These are phyloP conservation scores for Coemansia sp. DNA, from an alignment of 192 early-diverging fungal species.

Conservation along the genomic window DNA sequence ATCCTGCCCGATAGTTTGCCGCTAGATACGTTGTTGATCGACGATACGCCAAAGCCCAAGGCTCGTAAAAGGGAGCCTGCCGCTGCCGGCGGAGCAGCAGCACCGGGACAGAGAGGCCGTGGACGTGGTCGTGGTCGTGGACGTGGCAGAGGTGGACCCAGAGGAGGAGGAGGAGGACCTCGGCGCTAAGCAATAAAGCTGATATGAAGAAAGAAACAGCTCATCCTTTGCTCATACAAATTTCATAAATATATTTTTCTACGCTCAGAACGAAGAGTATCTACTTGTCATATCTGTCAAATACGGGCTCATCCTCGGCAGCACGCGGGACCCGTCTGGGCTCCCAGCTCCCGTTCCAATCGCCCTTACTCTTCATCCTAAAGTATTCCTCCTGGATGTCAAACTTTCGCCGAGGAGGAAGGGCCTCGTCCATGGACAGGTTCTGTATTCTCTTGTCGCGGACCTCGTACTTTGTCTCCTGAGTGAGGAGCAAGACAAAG, in stretches of 20 bases:
- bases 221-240: constrained; percentile 10
- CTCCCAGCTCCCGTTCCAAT: constrained; percentile 55
- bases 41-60: constrained; percentile 94
- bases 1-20: constrained; percentile 96
- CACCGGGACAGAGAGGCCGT: constrained; percentile 50
- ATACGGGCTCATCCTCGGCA: constrained; percentile 55
- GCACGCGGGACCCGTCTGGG: constrained; percentile 49
- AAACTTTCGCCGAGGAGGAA: constrained; percentile 62
- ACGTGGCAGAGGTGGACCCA: constrained; percentile 65
- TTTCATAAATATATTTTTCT: neutral
- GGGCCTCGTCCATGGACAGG: constrained; percentile 63
- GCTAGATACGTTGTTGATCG: constrained; percentile 94
- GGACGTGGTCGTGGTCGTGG: constrained; percentile 78
- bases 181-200: constrained; percentile 39
- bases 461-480: constrained; percentile 79
- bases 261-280: neutral
- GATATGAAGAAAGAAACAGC: neutral
- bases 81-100: constrained; percentile 21
- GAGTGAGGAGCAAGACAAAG: constrained; percentile 70
- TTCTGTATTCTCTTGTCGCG: constrained; percentile 63
- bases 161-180: constrained; percentile 56
- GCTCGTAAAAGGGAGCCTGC: constrained; percentile 61
- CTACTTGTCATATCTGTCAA: constrained; percentile 44
- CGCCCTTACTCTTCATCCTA: constrained; percentile 42
- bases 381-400: constrained; percentile 78